Evolutionary conservation across 1,139 yeast species (phyloP), one percentile per base, ranked within the genome.

Genomic region (Yamadazyma friedrichii): DNA sequence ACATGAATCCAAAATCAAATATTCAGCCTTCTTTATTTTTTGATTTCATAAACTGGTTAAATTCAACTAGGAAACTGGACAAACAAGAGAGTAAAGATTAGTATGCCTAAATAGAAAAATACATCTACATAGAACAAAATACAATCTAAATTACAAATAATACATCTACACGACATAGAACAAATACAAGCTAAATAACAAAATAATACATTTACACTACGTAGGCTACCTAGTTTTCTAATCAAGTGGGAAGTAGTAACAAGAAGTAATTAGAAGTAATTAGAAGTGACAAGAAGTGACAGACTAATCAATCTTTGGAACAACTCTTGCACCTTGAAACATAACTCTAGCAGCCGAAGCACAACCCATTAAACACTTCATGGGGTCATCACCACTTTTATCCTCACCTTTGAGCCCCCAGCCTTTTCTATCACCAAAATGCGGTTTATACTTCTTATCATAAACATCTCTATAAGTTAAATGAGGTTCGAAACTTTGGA

Each of bases 41-140:
- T 51, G 97, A 89, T 52, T 80, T 88, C 47, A 74, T 86, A 55
- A 88, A 88, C 62, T 89, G 95, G 94, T 58, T 87, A 39, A 76
- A 75, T 43, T 66, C 84, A 6, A 76, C 66, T 53, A 59, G 39
- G 16, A 29, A 20, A 20, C 8, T 20, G 24, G 24, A 20, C 5
- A 20, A 20, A 20, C 24, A 20, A 20, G 24, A 20, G 24, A 20
- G 8, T 20, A 20, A 20, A 20, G 24, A 20, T 20, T 20, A 20
- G 8, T 20, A 20, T 12, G 5, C 5, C 15, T 8, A 27, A 27
- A 25, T 24, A 33, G 25, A 9, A 31, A 13, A 10, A 12, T 31
- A 31, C 34, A 31, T 31, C 6, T 29, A n/a, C n/a, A n/a, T n/a
- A n/a, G n/a, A n/a, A n/a, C n/a, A n/a, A n/a, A n/a, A n/a, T n/a